Evolutionary conservation across 345 rosid genomes (phyloP).

Genomic region (Eutrema yunnanense): DNA sequence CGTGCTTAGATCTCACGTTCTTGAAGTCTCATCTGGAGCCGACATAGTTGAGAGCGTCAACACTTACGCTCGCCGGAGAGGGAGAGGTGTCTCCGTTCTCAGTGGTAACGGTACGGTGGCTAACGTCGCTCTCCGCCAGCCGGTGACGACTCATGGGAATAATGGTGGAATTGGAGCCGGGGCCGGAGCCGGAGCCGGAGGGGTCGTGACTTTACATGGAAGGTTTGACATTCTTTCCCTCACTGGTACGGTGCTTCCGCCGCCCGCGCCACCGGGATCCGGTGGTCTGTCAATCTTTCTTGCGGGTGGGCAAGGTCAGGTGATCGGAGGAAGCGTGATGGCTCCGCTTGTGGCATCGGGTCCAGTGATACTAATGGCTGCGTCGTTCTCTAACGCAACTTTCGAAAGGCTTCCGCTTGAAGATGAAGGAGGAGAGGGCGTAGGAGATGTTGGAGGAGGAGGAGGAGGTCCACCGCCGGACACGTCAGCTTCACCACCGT

Average conservation of each 20-base stretch:
- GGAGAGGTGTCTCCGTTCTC: slow-evolving; percentile 62
- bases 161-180: slow-evolving; percentile 9
- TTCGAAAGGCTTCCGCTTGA: slow-evolving; percentile 63
- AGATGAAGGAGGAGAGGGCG: slow-evolving; percentile 35
- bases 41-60: slow-evolving; percentile 57
- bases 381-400: slow-evolving; percentile 68
- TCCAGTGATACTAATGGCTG: slow-evolving; percentile 67
- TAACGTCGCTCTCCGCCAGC: slow-evolving; percentile 55
- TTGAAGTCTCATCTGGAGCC: slow-evolving; percentile 56
- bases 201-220: slow-evolving; percentile 64
- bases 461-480: slow-evolving; percentile 20
- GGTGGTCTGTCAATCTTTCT: slow-evolving; percentile 62
- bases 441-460: slow-evolving; percentile 8
- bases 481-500: slow-evolving; percentile 41
- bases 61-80: slow-evolving; percentile 52
- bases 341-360: slow-evolving; percentile 62
- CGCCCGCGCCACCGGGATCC: slow-evolving; percentile 75
- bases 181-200: not conserved
- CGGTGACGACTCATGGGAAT: slow-evolving; percentile 38
- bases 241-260: slow-evolving; percentile 71
- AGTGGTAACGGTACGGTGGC: slow-evolving; percentile 58
- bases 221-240: slow-evolving; percentile 70
- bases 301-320: slow-evolving; percentile 66
- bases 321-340: slow-evolving; percentile 65
- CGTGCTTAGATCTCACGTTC: slow-evolving; percentile 69